Percentiles rank a stretch among this genome's conserved stretches.
Conservation (phyloP, 2,329 filamentous ascomycete genomes). For the Dothistroma septosporum region DNA sequence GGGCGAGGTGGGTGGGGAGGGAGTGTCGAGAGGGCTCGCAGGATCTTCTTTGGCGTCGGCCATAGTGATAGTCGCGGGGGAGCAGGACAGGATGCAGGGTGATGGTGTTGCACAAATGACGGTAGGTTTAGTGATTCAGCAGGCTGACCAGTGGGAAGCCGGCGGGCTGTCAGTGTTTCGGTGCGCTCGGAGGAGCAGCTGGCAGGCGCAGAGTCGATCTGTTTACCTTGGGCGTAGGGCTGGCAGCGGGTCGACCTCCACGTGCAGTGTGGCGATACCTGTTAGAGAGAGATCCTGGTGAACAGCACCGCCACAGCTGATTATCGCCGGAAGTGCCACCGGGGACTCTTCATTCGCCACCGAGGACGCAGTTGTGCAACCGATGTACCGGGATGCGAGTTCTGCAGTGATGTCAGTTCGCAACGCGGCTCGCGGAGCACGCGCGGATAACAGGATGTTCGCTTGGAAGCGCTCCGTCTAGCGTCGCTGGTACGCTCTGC, state of each 20-base stretch:
- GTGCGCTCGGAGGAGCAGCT: neutral
- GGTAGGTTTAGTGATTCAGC: neutral
- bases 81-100: neutral
- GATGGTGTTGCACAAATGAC: neutral
- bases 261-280: neutral
- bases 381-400: too few species aligned
- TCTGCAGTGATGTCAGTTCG: neutral
- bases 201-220: neutral
- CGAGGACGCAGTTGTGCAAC: neutral
- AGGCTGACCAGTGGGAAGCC: neutral
- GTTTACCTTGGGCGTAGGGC: neutral
- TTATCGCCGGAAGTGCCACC: neutral
- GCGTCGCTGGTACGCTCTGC: too few species aligned
- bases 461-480: too few species aligned
- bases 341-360: neutral
- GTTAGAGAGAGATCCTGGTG: neutral
- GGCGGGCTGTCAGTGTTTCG: neutral
- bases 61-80: conserved; percentile 11
- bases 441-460: neutral
- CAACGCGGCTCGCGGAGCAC: neutral
- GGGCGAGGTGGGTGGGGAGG: conserved; percentile 29
- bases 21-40: conserved; percentile 17
- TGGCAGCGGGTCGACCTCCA: neutral
- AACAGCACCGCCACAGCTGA: neutral
- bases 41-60: conserved; percentile 13